Percentiles rank a stretch among this genome's conserved stretches.
Evolutionary conservation across 208 protist genomes (phyloP).

Genomic region (Phytomonas sp.): DNA sequence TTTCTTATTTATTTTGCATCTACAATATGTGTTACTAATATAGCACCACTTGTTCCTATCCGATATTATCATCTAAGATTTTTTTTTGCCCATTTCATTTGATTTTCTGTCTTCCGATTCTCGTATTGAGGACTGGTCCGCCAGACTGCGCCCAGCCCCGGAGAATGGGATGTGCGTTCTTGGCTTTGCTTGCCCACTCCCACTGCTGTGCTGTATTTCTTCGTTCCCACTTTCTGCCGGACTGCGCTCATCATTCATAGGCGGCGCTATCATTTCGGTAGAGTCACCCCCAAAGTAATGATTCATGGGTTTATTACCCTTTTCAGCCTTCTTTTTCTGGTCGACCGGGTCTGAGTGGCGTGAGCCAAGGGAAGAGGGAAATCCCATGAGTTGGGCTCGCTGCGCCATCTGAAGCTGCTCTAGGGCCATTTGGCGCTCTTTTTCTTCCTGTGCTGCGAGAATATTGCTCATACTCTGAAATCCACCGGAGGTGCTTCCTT

Average conservation of each 20-base stretch:
- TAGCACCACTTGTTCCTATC: not conserved
- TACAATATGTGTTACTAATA: conserved; percentile 1
- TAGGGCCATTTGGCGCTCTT: conserved; percentile 20
- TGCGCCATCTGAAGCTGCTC: conserved; percentile 20
- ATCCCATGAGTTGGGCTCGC: conserved; percentile 5
- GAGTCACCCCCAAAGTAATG: conserved; percentile 57
- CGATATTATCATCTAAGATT: not conserved
- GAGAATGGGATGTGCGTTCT: not conserved
- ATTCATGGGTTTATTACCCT: not conserved
- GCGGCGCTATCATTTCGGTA: conserved; percentile 41
- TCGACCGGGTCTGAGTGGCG: conserved; percentile 14
- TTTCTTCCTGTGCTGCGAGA: conserved; percentile 30
- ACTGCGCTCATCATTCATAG: conserved; percentile 13
- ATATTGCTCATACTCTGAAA: conserved; percentile 49
- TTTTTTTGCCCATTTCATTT: not conserved
- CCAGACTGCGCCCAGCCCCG: not conserved
- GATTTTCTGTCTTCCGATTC: not conserved
- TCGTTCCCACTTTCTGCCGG: conserved; percentile 1
- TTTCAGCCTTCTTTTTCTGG: not conserved
- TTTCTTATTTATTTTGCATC: not conserved
- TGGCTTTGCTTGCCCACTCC: no score
- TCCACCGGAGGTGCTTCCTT: not conserved
- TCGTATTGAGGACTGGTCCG: no score
- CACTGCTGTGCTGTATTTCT: not conserved
- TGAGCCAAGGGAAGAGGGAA: conserved; percentile 1